A percentile compares a stretch with the other conserved stretches of the same genome.
phyloP scores from a whole-genome alignment of 164 flowering plant genomes.

The Malania oleifera region DNA sequence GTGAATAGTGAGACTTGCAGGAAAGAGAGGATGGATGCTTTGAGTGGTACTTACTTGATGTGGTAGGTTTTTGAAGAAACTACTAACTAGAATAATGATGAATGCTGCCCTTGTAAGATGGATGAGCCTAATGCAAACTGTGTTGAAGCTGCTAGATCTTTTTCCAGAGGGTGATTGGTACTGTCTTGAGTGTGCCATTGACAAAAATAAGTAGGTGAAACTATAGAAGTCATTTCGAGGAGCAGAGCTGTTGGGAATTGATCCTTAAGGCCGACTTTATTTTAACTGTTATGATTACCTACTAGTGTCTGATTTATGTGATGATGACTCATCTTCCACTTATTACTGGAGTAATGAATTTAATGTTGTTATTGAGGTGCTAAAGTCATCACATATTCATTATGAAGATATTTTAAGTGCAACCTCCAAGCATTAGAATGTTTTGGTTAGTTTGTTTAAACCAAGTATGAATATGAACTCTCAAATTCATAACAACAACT shows the following conservation, averaged over 20 bases:
- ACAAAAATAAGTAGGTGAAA: conserved; percentile 45
- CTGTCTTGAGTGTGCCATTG: conserved; percentile 80
- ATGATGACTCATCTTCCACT: conserved; percentile 32
- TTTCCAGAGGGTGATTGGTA: conserved; percentile 98
- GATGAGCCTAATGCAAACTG: conserved; percentile 88
- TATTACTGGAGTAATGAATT: conserved; percentile 68
- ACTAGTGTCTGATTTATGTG: conserved; percentile 66
- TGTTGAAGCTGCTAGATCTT: conserved; percentile 66
- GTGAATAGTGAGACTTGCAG: conserved; percentile 24
- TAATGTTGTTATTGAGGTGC: conserved; percentile 43
- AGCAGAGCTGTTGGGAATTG: conserved; percentile 76
- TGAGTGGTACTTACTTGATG: conserved; percentile 36
- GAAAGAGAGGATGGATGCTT: conserved; percentile 48
- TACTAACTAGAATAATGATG: conserved; percentile 82
- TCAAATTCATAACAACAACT: conserved; percentile 10
- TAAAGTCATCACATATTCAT: conserved; percentile 43
- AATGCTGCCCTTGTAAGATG: conserved; percentile 95
- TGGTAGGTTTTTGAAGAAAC: conserved; percentile 43
- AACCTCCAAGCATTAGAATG: conserved; percentile 52
- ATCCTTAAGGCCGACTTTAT: conserved; percentile 63
- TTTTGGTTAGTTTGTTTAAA: conserved; percentile 25
- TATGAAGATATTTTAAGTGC: conserved; percentile 46
- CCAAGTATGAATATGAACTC: conserved; percentile 18
- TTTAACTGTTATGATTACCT: conserved; percentile 70
- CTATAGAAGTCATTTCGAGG: conserved; percentile 54